phyloP scores from a whole-genome alignment of 2,329 filamentous ascomycete species.

The Ceratocystis papillata region DNA sequence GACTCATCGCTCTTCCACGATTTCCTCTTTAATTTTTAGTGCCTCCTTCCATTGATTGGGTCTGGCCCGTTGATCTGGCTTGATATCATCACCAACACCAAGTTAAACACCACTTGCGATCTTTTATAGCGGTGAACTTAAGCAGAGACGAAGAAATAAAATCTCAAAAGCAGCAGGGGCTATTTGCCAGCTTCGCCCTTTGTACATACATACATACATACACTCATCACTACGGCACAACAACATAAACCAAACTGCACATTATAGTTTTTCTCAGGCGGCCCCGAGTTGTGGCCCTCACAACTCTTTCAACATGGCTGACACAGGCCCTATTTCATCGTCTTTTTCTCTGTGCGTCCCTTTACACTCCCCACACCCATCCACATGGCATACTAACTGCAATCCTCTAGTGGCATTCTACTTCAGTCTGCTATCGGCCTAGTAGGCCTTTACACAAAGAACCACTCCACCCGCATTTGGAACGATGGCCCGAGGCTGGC shows the following conservation, averaged over 20 bases:
- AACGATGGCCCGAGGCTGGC: slow-evolving; percentile 53
- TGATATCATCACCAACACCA: slow-evolving; percentile 28
- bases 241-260: background rate
- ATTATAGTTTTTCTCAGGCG: background rate
- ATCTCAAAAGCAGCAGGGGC: background rate
- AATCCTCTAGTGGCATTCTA: slow-evolving; percentile 47
- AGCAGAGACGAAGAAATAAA: background rate
- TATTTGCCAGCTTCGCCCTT: background rate
- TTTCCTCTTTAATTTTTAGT: slow-evolving; percentile 30
- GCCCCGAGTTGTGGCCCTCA: background rate
- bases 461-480: slow-evolving; percentile 40
- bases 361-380: slow-evolving; percentile 39
- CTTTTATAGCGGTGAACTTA: slow-evolving; percentile 6
- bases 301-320: slow-evolving; percentile 16
- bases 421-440: slow-evolving; percentile 41
- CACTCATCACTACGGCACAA: background rate
- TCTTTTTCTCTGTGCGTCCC: slow-evolving; percentile 25
- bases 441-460: slow-evolving; percentile 38
- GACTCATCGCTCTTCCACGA: background rate
- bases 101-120: slow-evolving; percentile 18
- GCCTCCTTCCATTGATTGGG: slow-evolving; percentile 40
- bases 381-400: slow-evolving; percentile 43
- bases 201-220: background rate
- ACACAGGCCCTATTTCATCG: slow-evolving; percentile 16
- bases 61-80: slow-evolving; percentile 31